Conservation (phyloP, 495 filamentous ascomycete genomes). For the Diplogelasinospora grovesii region DNA sequence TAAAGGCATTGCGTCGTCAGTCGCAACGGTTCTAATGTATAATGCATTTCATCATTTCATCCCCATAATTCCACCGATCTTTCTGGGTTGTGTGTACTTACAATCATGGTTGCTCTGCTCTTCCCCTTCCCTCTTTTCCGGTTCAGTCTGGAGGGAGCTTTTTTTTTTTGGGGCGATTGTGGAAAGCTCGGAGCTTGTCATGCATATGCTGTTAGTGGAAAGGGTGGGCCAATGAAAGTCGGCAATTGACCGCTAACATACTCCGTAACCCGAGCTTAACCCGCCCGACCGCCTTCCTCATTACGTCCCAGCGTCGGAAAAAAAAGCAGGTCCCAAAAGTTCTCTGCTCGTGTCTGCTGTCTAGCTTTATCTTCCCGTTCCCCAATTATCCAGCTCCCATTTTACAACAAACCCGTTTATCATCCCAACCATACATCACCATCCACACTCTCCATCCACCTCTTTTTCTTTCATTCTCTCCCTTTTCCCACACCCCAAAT, state of each 20-base stretch:
- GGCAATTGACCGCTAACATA: too few relatives aligned
- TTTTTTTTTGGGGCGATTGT: too few relatives aligned
- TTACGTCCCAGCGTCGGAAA: not conserved
- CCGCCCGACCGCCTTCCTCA: not conserved
- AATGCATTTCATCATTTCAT: conserved; percentile 41
- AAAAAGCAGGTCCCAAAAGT: conserved; percentile 1
- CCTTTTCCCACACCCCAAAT: too few relatives aligned
- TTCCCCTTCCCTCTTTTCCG: too few relatives aligned
- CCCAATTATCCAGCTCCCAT: too few relatives aligned
- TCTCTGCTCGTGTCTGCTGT: conserved; percentile 1
- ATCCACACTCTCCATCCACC: not conserved
- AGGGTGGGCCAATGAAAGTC: conserved; percentile 8
- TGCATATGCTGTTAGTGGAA: conserved; percentile 1
- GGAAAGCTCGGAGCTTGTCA: not conserved
- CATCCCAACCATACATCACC: conserved; percentile 1
- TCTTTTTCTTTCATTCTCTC: too few relatives aligned
- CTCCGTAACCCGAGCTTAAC: not conserved
- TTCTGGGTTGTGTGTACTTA: too few relatives aligned
- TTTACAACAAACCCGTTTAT: conserved; percentile 1
- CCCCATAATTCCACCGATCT: too few relatives aligned
- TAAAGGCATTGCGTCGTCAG: conserved; percentile 66
- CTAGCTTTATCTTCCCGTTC: too few relatives aligned
- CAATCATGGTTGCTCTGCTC: conserved; percentile 12
- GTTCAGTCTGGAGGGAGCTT: too few relatives aligned
- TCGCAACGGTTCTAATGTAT: conserved; percentile 87